phyloP scores from a whole-genome alignment of 805 yeast genomes.

The Kuraishia cidri region DNA sequence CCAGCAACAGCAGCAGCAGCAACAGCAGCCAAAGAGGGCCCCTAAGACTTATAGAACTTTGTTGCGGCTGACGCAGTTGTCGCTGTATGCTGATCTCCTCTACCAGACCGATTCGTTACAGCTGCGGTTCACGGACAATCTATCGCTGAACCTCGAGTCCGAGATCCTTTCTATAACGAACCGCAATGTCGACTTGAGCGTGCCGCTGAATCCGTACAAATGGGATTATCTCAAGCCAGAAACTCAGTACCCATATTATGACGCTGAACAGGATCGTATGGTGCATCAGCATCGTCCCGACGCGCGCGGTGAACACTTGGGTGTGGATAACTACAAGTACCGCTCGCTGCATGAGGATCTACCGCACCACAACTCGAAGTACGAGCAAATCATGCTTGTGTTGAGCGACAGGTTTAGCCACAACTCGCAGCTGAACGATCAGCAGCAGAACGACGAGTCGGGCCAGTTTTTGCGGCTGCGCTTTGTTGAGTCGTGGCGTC shows the following conservation, averaged over 20 bases:
- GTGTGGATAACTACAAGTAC: conserved; percentile 14
- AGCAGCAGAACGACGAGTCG: conserved; percentile 16
- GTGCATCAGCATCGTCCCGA: conserved; percentile 30
- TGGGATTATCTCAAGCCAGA: conserved; percentile 40
- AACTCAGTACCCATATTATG: conserved; percentile 30
- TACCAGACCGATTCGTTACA: conserved; percentile 74
- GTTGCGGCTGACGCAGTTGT: conserved; percentile 70
- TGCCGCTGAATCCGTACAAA: conserved; percentile 61
- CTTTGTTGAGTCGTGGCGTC: conserved; percentile 79
- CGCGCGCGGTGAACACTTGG: conserved; percentile 16
- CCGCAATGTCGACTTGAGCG: conserved; percentile 67
- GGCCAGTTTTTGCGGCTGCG: conserved; percentile 77
- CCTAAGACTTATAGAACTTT: conserved; percentile 75
- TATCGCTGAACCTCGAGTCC: conserved; percentile 79
- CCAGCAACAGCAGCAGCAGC: background rate
- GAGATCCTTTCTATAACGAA: conserved; percentile 74
- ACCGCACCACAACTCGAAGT: conserved; percentile 73
- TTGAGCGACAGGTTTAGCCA: conserved; percentile 39
- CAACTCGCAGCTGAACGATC: conserved; percentile 25
- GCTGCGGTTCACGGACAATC: conserved; percentile 66
- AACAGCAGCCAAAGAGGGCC: conserved; percentile 15
- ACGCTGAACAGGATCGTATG: conserved; percentile 17
- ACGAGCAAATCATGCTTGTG: conserved; percentile 82
- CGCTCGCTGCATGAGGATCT: conserved; percentile 52
- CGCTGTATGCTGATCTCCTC: conserved; percentile 78